A percentile compares a stretch with the other conserved stretches of the same genome.
These are phyloP conservation scores for Entomortierella lignicola DNA, from an alignment of 192 early-diverging fungal species.

Conservation along the genomic window DNA sequence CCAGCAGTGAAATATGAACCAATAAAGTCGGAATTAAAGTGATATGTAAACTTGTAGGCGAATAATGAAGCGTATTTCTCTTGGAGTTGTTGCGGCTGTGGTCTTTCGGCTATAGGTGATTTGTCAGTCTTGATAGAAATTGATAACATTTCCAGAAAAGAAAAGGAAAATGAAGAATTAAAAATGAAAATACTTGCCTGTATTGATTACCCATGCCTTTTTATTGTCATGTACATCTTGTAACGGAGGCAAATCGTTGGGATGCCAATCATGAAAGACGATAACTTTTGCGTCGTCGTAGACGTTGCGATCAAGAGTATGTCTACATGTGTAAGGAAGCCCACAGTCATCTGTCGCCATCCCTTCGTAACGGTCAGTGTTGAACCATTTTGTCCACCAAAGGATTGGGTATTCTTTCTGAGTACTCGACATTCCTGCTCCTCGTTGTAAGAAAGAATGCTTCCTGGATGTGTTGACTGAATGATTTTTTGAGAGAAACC, in stretches of 20 bases:
- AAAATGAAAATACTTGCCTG: too few relatives aligned
- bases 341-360: slow-evolving; percentile 13
- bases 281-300: slow-evolving; percentile 15
- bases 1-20: slow-evolving; percentile 12
- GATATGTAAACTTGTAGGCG: slow-evolving; percentile 14
- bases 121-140: not conserved
- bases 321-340: slow-evolving; percentile 25
- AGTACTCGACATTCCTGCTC: not conserved
- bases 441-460: too few relatives aligned
- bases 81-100: not conserved
- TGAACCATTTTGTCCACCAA: slow-evolving; percentile 24
- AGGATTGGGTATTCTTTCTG: slow-evolving; percentile 15
- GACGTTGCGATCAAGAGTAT: slow-evolving; percentile 3
- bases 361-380: slow-evolving; percentile 1
- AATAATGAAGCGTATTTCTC: not conserved
- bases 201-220: slow-evolving; percentile 19
- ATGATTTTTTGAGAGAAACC: too few relatives aligned
- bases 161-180: not conserved
- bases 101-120: slow-evolving; percentile 11
- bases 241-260: slow-evolving; percentile 16
- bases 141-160: not conserved
- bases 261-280: slow-evolving; percentile 25
- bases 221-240: slow-evolving; percentile 7
- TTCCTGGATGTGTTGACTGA: too few relatives aligned
- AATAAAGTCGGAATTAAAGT: slow-evolving; percentile 25